A percentile compares a stretch with the other conserved stretches of the same genome.
Conservation (phyloP, 208 protist genomes). For the Crithidia thermophila region DNA sequence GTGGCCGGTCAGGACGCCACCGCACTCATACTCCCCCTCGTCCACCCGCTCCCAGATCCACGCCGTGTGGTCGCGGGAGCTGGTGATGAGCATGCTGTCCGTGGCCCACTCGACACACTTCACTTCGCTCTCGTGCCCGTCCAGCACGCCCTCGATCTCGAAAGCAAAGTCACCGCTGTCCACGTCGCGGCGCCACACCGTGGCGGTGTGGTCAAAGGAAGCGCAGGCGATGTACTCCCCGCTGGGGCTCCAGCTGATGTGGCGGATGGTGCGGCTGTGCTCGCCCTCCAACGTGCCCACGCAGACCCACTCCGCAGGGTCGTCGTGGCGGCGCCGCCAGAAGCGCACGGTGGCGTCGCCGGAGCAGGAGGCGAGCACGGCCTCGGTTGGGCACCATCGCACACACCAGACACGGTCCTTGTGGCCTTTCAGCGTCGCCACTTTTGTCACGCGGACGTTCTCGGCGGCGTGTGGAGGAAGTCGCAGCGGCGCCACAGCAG, state of each 20-base stretch:
- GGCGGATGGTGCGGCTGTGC: slow-evolving; percentile 77
- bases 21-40: slow-evolving; percentile 90
- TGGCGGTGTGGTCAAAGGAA: slow-evolving; percentile 84
- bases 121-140: slow-evolving; percentile 94
- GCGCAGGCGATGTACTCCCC: slow-evolving; percentile 79
- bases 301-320: slow-evolving; percentile 42
- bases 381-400: slow-evolving; percentile 71
- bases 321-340: slow-evolving; percentile 42
- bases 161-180: slow-evolving; percentile 45
- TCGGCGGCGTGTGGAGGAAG: slow-evolving; percentile 13
- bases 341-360: slow-evolving; percentile 73
- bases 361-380: slow-evolving; percentile 74
- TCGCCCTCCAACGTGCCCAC: slow-evolving; percentile 67
- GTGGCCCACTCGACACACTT: slow-evolving; percentile 89
- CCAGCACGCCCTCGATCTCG: slow-evolving; percentile 73
- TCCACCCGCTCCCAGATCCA: slow-evolving; percentile 93
- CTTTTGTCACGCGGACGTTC: slow-evolving; percentile 33
- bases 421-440: slow-evolving; percentile 63
- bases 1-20: slow-evolving; percentile 87
- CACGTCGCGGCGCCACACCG: slow-evolving; percentile 64
- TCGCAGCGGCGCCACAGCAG: slow-evolving; percentile 23
- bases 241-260: slow-evolving; percentile 85
- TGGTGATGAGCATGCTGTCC: slow-evolving; percentile 82
- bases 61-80: slow-evolving; percentile 88
- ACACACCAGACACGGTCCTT: slow-evolving; percentile 85